These are phyloP conservation scores for Clonostachys rhizophaga DNA, from an alignment of 2,329 filamentous ascomycete species.

Conservation along the genomic window DNA sequence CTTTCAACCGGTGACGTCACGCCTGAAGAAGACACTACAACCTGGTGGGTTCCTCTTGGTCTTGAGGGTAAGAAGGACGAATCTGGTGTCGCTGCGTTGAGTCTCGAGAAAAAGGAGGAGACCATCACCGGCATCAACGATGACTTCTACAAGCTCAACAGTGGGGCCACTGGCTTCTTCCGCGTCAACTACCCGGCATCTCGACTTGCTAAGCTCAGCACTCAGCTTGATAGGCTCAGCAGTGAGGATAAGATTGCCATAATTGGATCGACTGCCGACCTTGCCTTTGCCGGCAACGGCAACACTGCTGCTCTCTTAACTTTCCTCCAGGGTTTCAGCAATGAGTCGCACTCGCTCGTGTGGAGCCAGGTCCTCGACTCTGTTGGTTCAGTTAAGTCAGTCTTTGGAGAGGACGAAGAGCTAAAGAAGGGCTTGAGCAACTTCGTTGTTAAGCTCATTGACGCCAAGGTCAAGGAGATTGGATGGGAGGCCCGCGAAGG, in stretches of 20 bases:
- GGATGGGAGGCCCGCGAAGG: constrained; percentile 78
- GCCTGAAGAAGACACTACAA: constrained; percentile 83
- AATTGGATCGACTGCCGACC: constrained; percentile 81
- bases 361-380: constrained; percentile 83
- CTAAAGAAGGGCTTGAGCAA: constrained; percentile 70
- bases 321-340: constrained; percentile 78
- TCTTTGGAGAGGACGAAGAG: constrained; percentile 73
- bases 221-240: constrained; percentile 69
- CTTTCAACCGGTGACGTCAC: constrained; percentile 87
- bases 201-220: constrained; percentile 74
- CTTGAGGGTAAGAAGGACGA: constrained; percentile 71
- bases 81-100: constrained; percentile 56
- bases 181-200: constrained; percentile 89
- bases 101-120: constrained; percentile 72
- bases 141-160: constrained; percentile 91
- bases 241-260: constrained; percentile 91
- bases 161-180: constrained; percentile 82
- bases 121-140: constrained; percentile 71
- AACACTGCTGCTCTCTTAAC: constrained; percentile 77
- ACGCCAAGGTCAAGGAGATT: constrained; percentile 69
- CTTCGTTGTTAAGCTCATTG: constrained; percentile 74
- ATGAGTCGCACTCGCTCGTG: constrained; percentile 81
- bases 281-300: constrained; percentile 82
- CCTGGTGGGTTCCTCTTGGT: constrained; percentile 93
- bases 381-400: constrained; percentile 71